Percentiles rank a stretch among this genome's conserved stretches.
phyloP scores from a whole-genome alignment of 2,329 filamentous ascomycete species.

The Lasiodiplodia theobromae region DNA sequence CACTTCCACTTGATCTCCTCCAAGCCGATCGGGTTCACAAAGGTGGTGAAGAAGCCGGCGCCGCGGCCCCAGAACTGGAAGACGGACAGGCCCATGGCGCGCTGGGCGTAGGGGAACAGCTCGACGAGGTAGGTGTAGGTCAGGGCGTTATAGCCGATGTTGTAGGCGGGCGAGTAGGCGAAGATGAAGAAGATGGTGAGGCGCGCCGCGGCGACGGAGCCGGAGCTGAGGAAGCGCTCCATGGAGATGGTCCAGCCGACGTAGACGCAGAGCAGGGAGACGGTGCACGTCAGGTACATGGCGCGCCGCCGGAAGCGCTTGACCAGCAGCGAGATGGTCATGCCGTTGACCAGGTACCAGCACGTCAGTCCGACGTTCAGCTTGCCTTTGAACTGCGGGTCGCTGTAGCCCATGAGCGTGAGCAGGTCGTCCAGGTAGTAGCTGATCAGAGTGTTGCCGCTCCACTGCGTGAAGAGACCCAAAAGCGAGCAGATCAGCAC shows the following conservation, averaged over 20 bases:
- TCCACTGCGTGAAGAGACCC: slow-evolving; percentile 72
- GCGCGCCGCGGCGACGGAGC: slow-evolving; percentile 44
- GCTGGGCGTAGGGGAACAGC: slow-evolving; percentile 58
- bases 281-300: slow-evolving; percentile 60
- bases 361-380: slow-evolving; percentile 67
- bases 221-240: slow-evolving; percentile 48
- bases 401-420: slow-evolving; percentile 65
- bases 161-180: slow-evolving; percentile 60
- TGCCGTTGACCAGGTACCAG: slow-evolving; percentile 52
- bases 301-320: slow-evolving; percentile 64
- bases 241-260: slow-evolving; percentile 48
- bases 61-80: slow-evolving; percentile 71
- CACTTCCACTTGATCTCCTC: slow-evolving; percentile 52
- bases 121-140: slow-evolving; percentile 62
- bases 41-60: slow-evolving; percentile 67
- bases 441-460: slow-evolving; percentile 70
- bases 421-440: slow-evolving; percentile 73
- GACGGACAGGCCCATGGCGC: slow-evolving; percentile 58
- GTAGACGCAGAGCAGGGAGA: slow-evolving; percentile 45
- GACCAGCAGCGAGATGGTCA: slow-evolving; percentile 63
- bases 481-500: slow-evolving; percentile 65
- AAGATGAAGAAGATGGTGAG: slow-evolving; percentile 61
- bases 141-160: slow-evolving; percentile 64
- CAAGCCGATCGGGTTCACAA: slow-evolving; percentile 69
- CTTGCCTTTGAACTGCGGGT: slow-evolving; percentile 59